These are phyloP conservation scores for Galeopsis tetrahit DNA, from an alignment of 257 asterid species.

Conservation along the genomic window DNA sequence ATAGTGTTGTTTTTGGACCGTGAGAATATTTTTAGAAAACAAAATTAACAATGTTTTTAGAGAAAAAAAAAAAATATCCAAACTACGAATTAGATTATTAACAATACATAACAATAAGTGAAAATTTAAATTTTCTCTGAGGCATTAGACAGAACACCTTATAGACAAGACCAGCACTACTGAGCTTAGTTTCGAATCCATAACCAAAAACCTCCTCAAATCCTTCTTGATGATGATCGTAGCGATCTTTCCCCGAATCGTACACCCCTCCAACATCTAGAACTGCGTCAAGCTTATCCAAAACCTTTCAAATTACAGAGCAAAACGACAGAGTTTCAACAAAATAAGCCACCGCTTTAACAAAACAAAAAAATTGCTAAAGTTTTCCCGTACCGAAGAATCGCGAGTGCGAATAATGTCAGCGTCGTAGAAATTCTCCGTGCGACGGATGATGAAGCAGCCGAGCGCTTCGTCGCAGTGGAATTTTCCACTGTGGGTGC, in stretches of 20 bases:
- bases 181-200: too few relatives aligned
- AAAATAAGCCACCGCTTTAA: background rate
- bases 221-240: too few relatives aligned
- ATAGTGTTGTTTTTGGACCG: background rate
- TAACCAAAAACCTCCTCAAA: too few relatives aligned
- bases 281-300: slow-evolving; percentile 40
- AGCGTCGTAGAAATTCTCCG: background rate
- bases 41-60: background rate
- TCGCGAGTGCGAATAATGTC: too few relatives aligned
- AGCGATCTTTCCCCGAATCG: too few relatives aligned
- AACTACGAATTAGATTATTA: background rate
- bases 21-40: background rate
- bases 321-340: background rate
- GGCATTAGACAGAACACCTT: too few relatives aligned
- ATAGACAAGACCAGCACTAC: too few relatives aligned
- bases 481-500: slow-evolving; percentile 2
- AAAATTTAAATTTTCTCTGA: too few relatives aligned
- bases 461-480: slow-evolving; percentile 36
- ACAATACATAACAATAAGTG: background rate
- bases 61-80: background rate
- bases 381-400: background rate
- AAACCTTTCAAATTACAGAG: slow-evolving; percentile 9
- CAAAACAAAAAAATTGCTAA: background rate
- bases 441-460: slow-evolving; percentile 32
- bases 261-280: too few relatives aligned